A percentile compares a stretch with the other conserved stretches of the same genome.
phyloP scores from a whole-genome alignment of 2,329 filamentous ascomycete species.

The Sporothrix protearum region DNA sequence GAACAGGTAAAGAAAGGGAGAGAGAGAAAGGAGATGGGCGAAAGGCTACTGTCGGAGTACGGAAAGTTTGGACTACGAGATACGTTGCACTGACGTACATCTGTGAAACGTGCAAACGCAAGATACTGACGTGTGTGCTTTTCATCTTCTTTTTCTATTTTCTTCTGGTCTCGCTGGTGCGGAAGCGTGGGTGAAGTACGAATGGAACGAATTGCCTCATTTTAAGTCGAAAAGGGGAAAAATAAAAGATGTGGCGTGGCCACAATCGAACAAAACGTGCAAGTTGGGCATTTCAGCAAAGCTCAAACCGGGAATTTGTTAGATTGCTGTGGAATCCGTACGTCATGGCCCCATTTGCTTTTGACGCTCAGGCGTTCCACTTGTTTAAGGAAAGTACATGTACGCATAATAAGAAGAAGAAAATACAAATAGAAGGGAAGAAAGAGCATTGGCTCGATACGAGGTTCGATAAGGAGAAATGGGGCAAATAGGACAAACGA shows the following conservation, averaged over 20 bases:
- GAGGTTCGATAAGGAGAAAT: not conserved
- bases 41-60: not conserved
- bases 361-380: slow-evolving; percentile 1
- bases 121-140: not conserved
- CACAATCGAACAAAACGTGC: not conserved
- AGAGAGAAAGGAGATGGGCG: not conserved
- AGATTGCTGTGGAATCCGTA: not conserved
- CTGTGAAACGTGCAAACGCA: too few species aligned
- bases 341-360: not conserved
- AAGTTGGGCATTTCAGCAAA: not conserved
- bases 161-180: not conserved
- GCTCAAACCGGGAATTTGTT: not conserved
- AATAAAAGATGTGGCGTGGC: not conserved
- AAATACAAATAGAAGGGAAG: not conserved
- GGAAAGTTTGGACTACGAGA: not conserved
- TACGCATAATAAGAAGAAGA: not conserved
- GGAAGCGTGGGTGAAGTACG: slow-evolving; percentile 3
- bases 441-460: not conserved
- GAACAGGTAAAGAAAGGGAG: not conserved
- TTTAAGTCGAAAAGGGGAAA: not conserved
- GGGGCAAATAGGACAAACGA: not conserved
- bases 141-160: not conserved
- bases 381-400: not conserved
- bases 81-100: not conserved
- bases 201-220: not conserved